Conservation (phyloP, 2,329 filamentous ascomycete species). For the Talaromyces albobiverticillius region DNA sequence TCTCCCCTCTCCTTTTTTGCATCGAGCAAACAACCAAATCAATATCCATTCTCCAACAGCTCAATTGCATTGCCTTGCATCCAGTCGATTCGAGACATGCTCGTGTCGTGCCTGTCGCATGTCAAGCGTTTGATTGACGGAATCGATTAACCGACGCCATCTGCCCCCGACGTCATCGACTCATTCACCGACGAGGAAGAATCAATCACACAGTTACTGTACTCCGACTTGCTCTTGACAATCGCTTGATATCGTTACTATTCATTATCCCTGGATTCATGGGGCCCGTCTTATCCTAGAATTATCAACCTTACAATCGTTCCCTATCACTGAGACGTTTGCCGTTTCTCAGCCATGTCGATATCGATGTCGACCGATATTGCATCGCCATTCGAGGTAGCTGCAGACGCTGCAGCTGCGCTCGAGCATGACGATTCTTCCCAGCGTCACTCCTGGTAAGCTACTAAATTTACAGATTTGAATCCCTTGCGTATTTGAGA, state of each 20-base stretch:
- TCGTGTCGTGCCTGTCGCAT: neutral
- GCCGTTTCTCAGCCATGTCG: neutral
- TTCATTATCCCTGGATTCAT: no score
- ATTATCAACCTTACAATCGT: neutral
- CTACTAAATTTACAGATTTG: no score
- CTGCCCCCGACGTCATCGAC: neutral
- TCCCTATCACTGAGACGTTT: neutral
- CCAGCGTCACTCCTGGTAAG: no score
- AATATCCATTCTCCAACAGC: neutral
- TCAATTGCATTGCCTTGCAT: neutral
- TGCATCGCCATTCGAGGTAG: slow-evolving; percentile 33
- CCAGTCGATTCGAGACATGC: neutral
- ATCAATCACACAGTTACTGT: no score
- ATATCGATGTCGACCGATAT: slow-evolving; percentile 16
- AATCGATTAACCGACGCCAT: neutral
- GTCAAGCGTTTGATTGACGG: neutral
- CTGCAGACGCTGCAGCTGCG: slow-evolving; percentile 27
- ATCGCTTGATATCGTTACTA: neutral
- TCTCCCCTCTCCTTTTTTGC: neutral
- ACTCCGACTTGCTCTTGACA: no score
- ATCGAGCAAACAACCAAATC: no score
- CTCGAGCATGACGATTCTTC: slow-evolving; percentile 36
- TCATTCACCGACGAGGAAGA: no score
- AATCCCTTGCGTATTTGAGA: no score
- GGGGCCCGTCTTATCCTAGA: neutral